A percentile compares a stretch with the other conserved stretches of the same genome.
Conservation (phyloP, 352 stramenopile species). For the Pythium diclinum region DNA sequence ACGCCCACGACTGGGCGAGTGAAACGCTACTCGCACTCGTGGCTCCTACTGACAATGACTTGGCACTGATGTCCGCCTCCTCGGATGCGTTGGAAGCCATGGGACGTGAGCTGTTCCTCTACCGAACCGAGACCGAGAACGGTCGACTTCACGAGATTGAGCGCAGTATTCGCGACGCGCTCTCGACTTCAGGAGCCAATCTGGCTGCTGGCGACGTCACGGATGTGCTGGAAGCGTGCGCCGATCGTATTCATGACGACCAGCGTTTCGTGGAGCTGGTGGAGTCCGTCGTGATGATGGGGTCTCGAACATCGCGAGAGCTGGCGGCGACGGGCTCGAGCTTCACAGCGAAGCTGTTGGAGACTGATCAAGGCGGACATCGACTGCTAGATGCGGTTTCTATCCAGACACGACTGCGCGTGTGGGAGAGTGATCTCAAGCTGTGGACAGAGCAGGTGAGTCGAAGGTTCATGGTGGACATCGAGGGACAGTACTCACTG, state of each 20-base stretch:
- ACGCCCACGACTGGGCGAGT: constrained; percentile 24
- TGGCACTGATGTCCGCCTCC: not conserved
- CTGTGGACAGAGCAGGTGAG: constrained; percentile 19
- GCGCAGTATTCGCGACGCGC: not conserved
- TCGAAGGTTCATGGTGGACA: not conserved
- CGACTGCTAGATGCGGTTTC: constrained; percentile 17
- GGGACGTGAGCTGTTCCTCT: constrained; percentile 11
- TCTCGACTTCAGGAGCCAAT: not conserved
- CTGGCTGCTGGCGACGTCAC: not conserved
- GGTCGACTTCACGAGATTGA: not conserved
- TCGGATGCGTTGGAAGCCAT: constrained; percentile 9
- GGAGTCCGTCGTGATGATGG: not conserved
- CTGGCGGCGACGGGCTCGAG: not conserved
- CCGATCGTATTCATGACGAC: constrained; percentile 2
- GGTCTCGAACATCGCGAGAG: not conserved
- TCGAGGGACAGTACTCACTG: not conserved
- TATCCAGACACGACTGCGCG: not conserved
- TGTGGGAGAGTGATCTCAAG: constrained; percentile 19
- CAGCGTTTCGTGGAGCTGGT: constrained; percentile 9
- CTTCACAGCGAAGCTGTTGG: not conserved
- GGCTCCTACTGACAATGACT: not conserved
- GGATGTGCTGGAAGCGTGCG: constrained; percentile 17
- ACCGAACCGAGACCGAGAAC: not conserved
- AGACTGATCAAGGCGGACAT: not conserved
- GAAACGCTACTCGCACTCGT: constrained; percentile 20